A percentile compares a stretch with the other conserved stretches of the same genome.
phyloP scores from a whole-genome alignment of 1,284 basidiomycete genomes.

The Blastosporella zonata region DNA sequence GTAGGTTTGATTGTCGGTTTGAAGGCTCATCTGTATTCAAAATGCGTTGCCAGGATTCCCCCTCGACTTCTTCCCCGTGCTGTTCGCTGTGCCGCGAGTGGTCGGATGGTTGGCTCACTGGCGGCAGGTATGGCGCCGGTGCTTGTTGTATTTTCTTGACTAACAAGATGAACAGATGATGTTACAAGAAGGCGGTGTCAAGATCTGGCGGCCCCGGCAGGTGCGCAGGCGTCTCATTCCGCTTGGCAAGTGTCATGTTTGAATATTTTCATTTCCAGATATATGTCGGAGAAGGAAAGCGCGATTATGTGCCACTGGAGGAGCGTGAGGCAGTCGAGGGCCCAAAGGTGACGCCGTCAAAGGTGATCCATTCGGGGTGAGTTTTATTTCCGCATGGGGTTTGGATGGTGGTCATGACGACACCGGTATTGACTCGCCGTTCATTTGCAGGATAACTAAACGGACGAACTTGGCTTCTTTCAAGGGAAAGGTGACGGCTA shows the following conservation, averaged over 20 bases:
- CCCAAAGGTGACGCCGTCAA: slow-evolving; percentile 47
- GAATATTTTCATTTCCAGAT: slow-evolving; percentile 43
- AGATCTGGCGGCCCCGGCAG: slow-evolving; percentile 88
- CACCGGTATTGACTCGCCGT: slow-evolving; percentile 17
- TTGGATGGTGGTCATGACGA: slow-evolving; percentile 32
- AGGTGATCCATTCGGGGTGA: slow-evolving; percentile 76
- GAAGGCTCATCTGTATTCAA: slow-evolving; percentile 10
- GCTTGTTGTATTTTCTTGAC: slow-evolving; percentile 4
- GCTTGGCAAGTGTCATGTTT: slow-evolving; percentile 13
- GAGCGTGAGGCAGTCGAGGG: slow-evolving; percentile 56
- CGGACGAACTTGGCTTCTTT: slow-evolving; percentile 69
- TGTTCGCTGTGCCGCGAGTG: slow-evolving; percentile 86
- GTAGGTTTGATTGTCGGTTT: slow-evolving; percentile 36
- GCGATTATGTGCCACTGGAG: slow-evolving; percentile 69
- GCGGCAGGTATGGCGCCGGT: slow-evolving; percentile 54
- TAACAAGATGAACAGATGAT: slow-evolving; percentile 59
- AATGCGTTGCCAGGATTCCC: slow-evolving; percentile 63
- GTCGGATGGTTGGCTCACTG: slow-evolving; percentile 90
- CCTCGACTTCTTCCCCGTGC: slow-evolving; percentile 85
- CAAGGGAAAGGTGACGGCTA: slow-evolving; percentile 55
- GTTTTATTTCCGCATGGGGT: slow-evolving; percentile 26
- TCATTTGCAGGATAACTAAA: slow-evolving; percentile 63
- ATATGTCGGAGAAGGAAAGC: slow-evolving; percentile 70
- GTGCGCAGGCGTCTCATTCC: slow-evolving; percentile 32
- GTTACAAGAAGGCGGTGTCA: slow-evolving; percentile 81